Conservation (phyloP, 179 eudicot species). For the Silene noctiflora region DNA sequence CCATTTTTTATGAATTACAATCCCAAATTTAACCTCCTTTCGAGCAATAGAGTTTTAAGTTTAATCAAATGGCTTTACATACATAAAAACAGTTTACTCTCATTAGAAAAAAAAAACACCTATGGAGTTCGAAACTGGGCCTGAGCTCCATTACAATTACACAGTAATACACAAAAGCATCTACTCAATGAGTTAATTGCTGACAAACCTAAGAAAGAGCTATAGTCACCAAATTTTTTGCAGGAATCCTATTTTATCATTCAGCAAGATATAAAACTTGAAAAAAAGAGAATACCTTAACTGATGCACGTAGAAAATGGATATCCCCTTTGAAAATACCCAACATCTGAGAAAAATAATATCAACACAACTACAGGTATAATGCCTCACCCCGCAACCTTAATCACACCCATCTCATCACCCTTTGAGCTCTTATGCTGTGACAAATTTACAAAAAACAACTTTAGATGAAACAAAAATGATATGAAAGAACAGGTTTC, state of each 20-base stretch:
- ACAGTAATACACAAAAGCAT: neutral
- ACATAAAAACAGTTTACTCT: neutral
- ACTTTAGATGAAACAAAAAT: constrained; percentile 18
- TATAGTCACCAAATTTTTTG: neutral
- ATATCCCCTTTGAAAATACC: constrained; percentile 39
- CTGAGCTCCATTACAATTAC: neutral
- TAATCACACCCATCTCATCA: constrained; percentile 80
- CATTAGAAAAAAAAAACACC: neutral
- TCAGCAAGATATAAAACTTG: constrained; percentile 4
- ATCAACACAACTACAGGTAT: constrained; percentile 32
- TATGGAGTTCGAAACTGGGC: neutral
- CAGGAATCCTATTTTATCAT: constrained; percentile 2
- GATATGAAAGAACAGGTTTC: neutral
- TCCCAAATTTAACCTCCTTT: neutral
- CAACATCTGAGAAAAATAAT: constrained; percentile 33
- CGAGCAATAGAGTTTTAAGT: neutral
- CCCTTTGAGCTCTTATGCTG: constrained; percentile 92
- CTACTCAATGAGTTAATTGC: neutral
- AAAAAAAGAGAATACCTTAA: constrained; percentile 49
- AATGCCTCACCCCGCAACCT: constrained; percentile 71
- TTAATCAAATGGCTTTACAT: neutral
- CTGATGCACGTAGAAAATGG: constrained; percentile 33
- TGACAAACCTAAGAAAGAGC: neutral
- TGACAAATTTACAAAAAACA: constrained; percentile 29
- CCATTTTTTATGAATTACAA: neutral